Evolutionary conservation across 768 basidiomycete species (phyloP).

Genomic region (Chlorophyllum brunneum): DNA sequence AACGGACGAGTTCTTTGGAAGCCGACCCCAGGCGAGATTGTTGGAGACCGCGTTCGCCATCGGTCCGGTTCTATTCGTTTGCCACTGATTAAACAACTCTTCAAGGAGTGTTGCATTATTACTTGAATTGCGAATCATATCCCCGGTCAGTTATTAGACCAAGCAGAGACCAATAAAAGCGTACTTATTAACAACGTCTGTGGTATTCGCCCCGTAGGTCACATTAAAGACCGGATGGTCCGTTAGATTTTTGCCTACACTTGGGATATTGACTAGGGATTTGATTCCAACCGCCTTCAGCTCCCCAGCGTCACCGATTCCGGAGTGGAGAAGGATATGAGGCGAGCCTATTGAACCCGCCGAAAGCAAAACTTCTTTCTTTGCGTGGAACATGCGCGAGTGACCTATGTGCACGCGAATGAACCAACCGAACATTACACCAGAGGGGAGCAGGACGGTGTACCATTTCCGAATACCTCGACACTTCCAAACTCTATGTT

Average conservation of each 20-base stretch:
- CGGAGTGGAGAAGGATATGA: slow-evolving; percentile 16
- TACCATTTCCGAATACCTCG: slow-evolving; percentile 3
- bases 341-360: slow-evolving; percentile 15
- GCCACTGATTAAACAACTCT: slow-evolving; percentile 14
- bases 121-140: not conserved
- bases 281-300: slow-evolving; percentile 18
- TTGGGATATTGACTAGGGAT: slow-evolving; percentile 23
- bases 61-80: slow-evolving; percentile 15
- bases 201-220: slow-evolving; percentile 15
- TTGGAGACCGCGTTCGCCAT: slow-evolving; percentile 10
- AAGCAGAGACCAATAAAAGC: not conserved
- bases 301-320: slow-evolving; percentile 16
- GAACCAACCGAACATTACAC: not conserved
- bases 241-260: slow-evolving; percentile 26
- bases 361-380: slow-evolving; percentile 15
- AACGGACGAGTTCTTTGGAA: slow-evolving; percentile 11
- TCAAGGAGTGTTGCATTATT: slow-evolving; percentile 8
- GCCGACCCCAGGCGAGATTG: slow-evolving; percentile 20
- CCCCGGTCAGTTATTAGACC: not conserved
- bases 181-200: slow-evolving; percentile 7
- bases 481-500: not conserved
- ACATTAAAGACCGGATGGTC: slow-evolving; percentile 21
- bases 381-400: not conserved
- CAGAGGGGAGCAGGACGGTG: not conserved
- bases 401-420: not conserved